A percentile compares a stretch with the other conserved stretches of the same genome.
Evolutionary conservation across 805 yeast genomes (phyloP).

Genomic region (Saccharomycopsis schoenii): DNA sequence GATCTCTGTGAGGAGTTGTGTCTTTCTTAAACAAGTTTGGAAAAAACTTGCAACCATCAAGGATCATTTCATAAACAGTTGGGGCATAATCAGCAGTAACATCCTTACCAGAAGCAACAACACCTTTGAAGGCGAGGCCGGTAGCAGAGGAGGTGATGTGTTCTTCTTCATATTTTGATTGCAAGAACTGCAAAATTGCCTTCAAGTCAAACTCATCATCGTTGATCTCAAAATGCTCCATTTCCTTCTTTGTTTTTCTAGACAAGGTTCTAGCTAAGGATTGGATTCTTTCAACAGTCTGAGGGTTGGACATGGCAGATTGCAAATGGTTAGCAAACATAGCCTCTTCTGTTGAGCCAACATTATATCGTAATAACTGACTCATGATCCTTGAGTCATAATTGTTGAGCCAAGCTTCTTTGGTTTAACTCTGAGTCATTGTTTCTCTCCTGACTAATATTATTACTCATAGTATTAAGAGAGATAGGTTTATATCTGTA

Average conservation of each 20-base stretch:
- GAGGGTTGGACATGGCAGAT: conserved; percentile 23
- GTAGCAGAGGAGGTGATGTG: conserved; percentile 39
- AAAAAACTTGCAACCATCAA: conserved; percentile 29
- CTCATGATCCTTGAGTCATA: too few species aligned
- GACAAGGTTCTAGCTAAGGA: conserved; percentile 42
- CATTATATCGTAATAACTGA: too few species aligned
- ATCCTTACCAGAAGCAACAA: conserved; percentile 38
- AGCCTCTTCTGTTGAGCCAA: too few species aligned
- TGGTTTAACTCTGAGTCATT: too few species aligned
- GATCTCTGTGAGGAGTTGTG: conserved; percentile 21
- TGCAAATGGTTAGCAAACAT: conserved; percentile 17
- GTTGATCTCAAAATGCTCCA: conserved; percentile 35
- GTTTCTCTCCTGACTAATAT: too few species aligned
- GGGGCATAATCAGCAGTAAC: conserved; percentile 44
- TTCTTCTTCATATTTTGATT: conserved; percentile 31
- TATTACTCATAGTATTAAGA: too few species aligned
- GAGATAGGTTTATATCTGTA: too few species aligned
- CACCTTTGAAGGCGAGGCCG: conserved; percentile 38
- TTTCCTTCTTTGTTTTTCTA: conserved; percentile 36
- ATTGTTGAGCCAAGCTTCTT: too few species aligned
- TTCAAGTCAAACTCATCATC: conserved; percentile 38
- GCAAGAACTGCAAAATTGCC: conserved; percentile 32
- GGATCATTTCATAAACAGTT: conserved; percentile 35
- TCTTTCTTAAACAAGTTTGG: conserved; percentile 29
- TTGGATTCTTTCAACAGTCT: conserved; percentile 32